These are phyloP conservation scores for Gracilaria domingensis DNA, from an alignment of 23 red algal species.

Conservation along the genomic window DNA sequence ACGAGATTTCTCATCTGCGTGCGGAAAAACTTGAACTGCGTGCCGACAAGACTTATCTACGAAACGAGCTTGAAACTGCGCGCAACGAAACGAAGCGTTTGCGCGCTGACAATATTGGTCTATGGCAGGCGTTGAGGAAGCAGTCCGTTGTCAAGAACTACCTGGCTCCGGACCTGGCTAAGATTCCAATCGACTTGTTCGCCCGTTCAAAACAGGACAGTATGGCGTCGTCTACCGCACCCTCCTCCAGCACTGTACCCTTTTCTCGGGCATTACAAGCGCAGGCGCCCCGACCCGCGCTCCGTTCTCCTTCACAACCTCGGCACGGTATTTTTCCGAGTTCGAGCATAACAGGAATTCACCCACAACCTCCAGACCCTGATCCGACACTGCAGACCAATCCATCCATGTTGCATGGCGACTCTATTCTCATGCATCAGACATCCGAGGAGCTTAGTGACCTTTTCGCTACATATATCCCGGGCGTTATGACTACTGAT, in stretches of 20 bases:
- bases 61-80: conserved; percentile 71
- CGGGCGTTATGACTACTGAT: conserved; percentile 12
- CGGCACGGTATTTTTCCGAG: not conserved
- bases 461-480: conserved; percentile 59
- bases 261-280: not conserved
- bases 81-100: conserved; percentile 70
- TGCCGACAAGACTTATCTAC: conserved; percentile 74
- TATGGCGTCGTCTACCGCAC: conserved; percentile 2
- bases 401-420: conserved; percentile 4
- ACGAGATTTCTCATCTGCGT: conserved; percentile 71
- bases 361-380: not conserved
- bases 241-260: conserved; percentile 14
- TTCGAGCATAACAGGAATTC: conserved; percentile 6
- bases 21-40: conserved; percentile 81
- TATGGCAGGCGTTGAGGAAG: conserved; percentile 69
- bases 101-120: conserved; percentile 67
- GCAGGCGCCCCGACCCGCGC: not conserved
- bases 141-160: conserved; percentile 45
- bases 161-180: conserved; percentile 53
- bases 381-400: not conserved
- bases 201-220: not conserved
- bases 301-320: conserved; percentile 17
- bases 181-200: conserved; percentile 71
- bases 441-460: conserved; percentile 57
- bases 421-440: conserved; percentile 50